Evolutionary conservation across 257 asterid genomes (phyloP).

Genomic region (Oldenlandia corymbosa): DNA sequence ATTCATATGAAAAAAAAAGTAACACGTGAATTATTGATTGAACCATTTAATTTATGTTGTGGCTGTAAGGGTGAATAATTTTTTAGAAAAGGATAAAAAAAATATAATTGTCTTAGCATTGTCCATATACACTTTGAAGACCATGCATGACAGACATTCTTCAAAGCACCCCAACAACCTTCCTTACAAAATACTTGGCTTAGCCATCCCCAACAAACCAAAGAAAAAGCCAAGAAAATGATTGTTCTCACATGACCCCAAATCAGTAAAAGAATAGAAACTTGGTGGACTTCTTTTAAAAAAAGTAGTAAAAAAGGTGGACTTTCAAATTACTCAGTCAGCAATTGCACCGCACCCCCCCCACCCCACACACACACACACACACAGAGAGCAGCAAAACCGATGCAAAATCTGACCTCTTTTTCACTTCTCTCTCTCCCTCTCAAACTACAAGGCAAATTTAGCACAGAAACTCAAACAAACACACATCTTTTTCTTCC

Average conservation of each 20-base stretch:
- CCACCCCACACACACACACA: neutral
- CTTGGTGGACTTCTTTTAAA: too few species aligned
- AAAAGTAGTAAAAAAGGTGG: too few species aligned
- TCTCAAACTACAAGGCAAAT: slow-evolving; percentile 26
- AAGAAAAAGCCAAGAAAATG: slow-evolving; percentile 52
- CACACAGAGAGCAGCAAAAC: neutral
- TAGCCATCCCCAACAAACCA: slow-evolving; percentile 22
- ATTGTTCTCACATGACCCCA: slow-evolving; percentile 69
- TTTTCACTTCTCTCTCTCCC: slow-evolving; percentile 30
- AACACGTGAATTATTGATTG: too few species aligned
- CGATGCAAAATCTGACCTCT: slow-evolving; percentile 2
- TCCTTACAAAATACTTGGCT: slow-evolving; percentile 17
- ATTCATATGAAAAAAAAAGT: too few species aligned
- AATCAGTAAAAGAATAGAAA: slow-evolving; percentile 22
- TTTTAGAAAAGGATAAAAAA: too few species aligned
- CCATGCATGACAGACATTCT: slow-evolving; percentile 35
- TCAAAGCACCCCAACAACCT: slow-evolving; percentile 21
- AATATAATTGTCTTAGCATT: too few species aligned
- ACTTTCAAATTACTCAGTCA: slow-evolving; percentile 15
- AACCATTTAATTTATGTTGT: too few species aligned
- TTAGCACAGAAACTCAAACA: slow-evolving; percentile 10
- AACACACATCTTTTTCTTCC: slow-evolving; percentile 5
- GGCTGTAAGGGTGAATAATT: too few species aligned
- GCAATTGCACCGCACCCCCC: slow-evolving; percentile 1
- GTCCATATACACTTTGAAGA: slow-evolving; percentile 16